Percentiles rank a stretch among this genome's conserved stretches.
Evolutionary conservation across 441 rosid species (phyloP).

Genomic region (Kokia cookei): DNA sequence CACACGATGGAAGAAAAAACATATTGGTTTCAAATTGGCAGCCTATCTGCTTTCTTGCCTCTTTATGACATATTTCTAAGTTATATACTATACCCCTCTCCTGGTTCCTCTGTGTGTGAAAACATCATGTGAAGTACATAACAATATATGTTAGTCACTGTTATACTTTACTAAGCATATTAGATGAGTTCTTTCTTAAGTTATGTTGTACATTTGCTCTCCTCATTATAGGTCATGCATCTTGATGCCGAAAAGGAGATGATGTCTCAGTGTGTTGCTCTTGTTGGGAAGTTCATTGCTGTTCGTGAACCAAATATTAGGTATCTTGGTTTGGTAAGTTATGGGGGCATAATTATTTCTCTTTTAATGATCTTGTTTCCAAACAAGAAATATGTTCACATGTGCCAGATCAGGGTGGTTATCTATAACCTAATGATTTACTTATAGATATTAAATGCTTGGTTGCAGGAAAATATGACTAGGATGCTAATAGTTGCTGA

Average conservation of each 20-base stretch:
- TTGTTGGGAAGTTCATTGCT: constrained; percentile 95
- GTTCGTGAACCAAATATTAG: constrained; percentile 99
- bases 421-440: background rate
- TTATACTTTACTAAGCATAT: background rate
- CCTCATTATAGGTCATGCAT: constrained; percentile 78
- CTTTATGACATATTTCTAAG: background rate
- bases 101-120: background rate
- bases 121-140: background rate
- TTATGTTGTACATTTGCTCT: background rate
- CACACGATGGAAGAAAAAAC: background rate
- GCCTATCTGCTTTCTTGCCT: background rate
- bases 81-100: background rate
- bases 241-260: constrained; percentile 99
- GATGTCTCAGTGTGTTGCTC: constrained; percentile 99
- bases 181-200: background rate
- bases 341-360: constrained; percentile 3
- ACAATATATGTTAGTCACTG: background rate
- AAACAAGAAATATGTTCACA: background rate
- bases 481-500: constrained; percentile 97
- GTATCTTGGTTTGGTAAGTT: constrained; percentile 95
- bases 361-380: background rate
- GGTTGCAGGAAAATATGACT: constrained; percentile 93
- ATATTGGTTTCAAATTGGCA: background rate
- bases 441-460: constrained; percentile 11
- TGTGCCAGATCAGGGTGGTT: background rate